A percentile compares a stretch with the other conserved stretches of the same genome.
Evolutionary conservation across 2,329 filamentous ascomycete genomes (phyloP).

Genomic region (Ceratocystis eucalypticola): DNA sequence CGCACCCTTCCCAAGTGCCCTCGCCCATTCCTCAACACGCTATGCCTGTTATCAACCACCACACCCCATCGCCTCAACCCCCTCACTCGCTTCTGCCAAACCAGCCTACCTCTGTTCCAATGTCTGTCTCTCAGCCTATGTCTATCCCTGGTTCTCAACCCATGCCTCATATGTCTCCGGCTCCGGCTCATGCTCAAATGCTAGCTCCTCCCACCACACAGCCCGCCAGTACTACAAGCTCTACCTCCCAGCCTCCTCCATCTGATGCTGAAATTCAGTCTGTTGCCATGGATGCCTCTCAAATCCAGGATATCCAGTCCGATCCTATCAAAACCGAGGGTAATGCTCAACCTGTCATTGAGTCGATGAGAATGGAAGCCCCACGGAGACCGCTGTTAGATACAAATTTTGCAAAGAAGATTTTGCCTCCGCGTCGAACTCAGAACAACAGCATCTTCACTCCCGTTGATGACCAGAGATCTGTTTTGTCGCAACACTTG

Average conservation of each 20-base stretch:
- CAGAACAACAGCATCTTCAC: constrained; percentile 82
- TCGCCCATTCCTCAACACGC: constrained; percentile 30
- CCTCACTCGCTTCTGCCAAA: constrained; percentile 39
- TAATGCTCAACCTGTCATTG: constrained; percentile 36
- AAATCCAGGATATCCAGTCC: constrained; percentile 20
- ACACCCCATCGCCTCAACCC: constrained; percentile 47
- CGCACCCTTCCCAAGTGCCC: constrained; percentile 46
- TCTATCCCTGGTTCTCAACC: constrained; percentile 26
- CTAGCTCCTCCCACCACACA: constrained; percentile 27
- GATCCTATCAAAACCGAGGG: constrained; percentile 27
- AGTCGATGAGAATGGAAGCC: constrained; percentile 27
- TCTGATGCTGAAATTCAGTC: constrained; percentile 26
- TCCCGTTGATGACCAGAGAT: constrained; percentile 85
- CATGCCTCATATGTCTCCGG: constrained; percentile 38
- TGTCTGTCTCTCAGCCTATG: constrained; percentile 10
- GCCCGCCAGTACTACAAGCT: constrained; percentile 24
- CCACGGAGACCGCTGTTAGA: constrained; percentile 36
- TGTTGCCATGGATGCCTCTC: constrained; percentile 6
- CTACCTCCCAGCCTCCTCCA: constrained; percentile 30
- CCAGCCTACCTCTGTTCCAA: constrained; percentile 16
- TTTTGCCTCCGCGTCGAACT: constrained; percentile 47
- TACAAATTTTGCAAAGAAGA: constrained; percentile 41
- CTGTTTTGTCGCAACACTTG: constrained; percentile 73
- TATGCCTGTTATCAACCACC: constrained; percentile 23
- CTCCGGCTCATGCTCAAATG: constrained; percentile 35